A percentile compares a stretch with the other conserved stretches of the same genome.
phyloP scores from a whole-genome alignment of 345 rosid species.

The Citrus inodora region DNA sequence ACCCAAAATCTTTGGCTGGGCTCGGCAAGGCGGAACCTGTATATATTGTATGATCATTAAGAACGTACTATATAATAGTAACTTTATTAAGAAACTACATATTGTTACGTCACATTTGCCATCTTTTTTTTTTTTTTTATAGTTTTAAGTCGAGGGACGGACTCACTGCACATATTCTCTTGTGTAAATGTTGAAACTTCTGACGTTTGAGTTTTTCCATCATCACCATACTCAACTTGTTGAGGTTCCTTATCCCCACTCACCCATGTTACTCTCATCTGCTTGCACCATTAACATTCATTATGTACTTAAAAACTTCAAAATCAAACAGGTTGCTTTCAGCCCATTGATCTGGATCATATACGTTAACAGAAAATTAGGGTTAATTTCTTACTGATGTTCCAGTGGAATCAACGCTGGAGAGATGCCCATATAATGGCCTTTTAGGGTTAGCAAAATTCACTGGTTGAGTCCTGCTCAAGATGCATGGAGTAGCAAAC shows the following conservation, averaged over 20 bases:
- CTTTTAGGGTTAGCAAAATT: conserved; percentile 46
- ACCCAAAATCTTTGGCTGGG: conserved; percentile 77
- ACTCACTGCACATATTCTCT: conserved; percentile 62
- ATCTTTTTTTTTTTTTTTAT: background rate
- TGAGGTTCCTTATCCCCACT: conserved; percentile 56
- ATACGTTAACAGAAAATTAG: too few relatives aligned
- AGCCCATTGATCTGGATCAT: too few relatives aligned
- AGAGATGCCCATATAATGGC: conserved; percentile 54
- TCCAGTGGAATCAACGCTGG: conserved; percentile 52
- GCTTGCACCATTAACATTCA: background rate
- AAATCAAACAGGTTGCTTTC: too few relatives aligned
- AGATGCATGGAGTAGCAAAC: conserved; percentile 45
- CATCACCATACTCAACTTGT: conserved; percentile 41
- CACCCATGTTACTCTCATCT: conserved; percentile 75
- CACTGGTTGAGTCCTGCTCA: conserved; percentile 34
- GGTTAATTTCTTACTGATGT: conserved; percentile 37
- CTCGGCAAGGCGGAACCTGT: conserved; percentile 35
- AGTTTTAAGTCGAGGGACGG: background rate
- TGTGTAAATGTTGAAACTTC: conserved; percentile 47
- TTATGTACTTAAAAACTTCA: too few relatives aligned
- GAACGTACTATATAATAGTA: background rate
- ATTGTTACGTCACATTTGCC: background rate
- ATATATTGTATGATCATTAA: background rate
- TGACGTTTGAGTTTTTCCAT: conserved; percentile 41
- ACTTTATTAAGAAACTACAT: background rate